These are phyloP conservation scores for Tephrocybe sp. DNA, from an alignment of 768 basidiomycete species.

Conservation along the genomic window DNA sequence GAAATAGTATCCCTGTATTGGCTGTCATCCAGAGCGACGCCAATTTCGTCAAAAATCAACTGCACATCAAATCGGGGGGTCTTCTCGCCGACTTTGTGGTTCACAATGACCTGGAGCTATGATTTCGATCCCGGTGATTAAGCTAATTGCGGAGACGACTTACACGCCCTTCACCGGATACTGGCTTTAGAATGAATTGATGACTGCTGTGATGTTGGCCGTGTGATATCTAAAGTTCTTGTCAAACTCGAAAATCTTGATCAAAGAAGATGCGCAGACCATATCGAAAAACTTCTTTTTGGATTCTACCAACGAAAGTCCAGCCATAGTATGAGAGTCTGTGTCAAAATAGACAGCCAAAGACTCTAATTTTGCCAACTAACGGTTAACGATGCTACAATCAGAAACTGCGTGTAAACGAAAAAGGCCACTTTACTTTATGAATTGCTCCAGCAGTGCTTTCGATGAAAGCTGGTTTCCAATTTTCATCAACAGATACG, in stretches of 20 bases:
- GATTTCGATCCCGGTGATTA: neutral
- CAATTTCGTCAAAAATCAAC: constrained; percentile 90
- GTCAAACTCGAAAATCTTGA: neutral
- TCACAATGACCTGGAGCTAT: constrained; percentile 68
- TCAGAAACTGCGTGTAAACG: neutral
- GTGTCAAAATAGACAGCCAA: constrained; percentile 95
- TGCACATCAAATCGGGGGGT: constrained; percentile 87
- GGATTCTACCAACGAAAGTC: constrained; percentile 61
- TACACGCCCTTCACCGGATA: constrained; percentile 91
- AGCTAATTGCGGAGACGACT: constrained; percentile 23
- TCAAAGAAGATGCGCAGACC: constrained; percentile 37
- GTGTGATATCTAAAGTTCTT: constrained; percentile 45
- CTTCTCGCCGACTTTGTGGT: constrained; percentile 69
- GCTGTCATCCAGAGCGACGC: constrained; percentile 85
- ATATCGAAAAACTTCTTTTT: constrained; percentile 73
- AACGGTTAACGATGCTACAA: constrained; percentile 5
- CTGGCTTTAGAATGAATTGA: constrained; percentile 94
- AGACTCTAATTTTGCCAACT: constrained; percentile 86
- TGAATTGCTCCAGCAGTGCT: constrained; percentile 85
- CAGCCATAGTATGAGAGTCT: constrained; percentile 79
- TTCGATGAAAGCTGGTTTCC: constrained; percentile 92
- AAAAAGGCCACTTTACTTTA: constrained; percentile 53
- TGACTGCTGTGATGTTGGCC: constrained; percentile 59
- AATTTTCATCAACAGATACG: constrained; percentile 83
- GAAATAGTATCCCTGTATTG: constrained; percentile 95